Base-by-base conservation (phyloP, 1,284 basidiomycete genomes). In the Phellopilus nigrolimitatus region DNA sequence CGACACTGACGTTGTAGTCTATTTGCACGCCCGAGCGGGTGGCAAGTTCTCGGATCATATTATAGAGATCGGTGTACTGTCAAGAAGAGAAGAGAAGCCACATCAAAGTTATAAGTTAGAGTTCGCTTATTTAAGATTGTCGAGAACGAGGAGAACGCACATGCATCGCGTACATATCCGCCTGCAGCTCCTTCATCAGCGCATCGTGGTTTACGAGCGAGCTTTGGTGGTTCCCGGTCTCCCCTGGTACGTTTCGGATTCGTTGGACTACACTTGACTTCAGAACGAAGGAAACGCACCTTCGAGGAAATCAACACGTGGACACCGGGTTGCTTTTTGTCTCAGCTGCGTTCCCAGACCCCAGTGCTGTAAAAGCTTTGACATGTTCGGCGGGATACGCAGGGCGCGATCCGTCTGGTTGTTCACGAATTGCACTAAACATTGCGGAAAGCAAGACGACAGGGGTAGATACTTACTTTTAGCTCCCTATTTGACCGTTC, bases 21-120 rank as follows among this genome's bases (percentile, higher is more conserved):
- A 80, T 56, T 2, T 67, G 55, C 0, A 70, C 79, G 4, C 78
- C 78, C 3, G 67, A 62, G 1, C 67, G 61, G 5, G 68, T 50
- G 0, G 79, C 80, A 2, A 70, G 66, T 0, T 78, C 64, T 52
- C 75, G 70, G 3, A 80, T 57, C 40, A 75, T 66, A 15, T 67
- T 58, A 46, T 71, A 66, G 21, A 80, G 61, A 49, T 80, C 77
- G 27, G 64, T 64, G 46, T 76, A 66, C 75, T 80, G 59, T 49
- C 4, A 50, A 56, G 13, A 12, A 53, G 38, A 40, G 46, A 54
- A 55, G 47, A 22, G 21, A 41, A 21, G 28, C 37, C 13, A 46
- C 42, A 24, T 37, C 51, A 47, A 36, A 34, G 27, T 19, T 13
- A 28, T 15, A n/a, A 38, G 44, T 52, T 31, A 47, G 37, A 4